Conservation (phyloP, 2,329 filamentous ascomycete genomes). For the Stenocarpella maydis region DNA sequence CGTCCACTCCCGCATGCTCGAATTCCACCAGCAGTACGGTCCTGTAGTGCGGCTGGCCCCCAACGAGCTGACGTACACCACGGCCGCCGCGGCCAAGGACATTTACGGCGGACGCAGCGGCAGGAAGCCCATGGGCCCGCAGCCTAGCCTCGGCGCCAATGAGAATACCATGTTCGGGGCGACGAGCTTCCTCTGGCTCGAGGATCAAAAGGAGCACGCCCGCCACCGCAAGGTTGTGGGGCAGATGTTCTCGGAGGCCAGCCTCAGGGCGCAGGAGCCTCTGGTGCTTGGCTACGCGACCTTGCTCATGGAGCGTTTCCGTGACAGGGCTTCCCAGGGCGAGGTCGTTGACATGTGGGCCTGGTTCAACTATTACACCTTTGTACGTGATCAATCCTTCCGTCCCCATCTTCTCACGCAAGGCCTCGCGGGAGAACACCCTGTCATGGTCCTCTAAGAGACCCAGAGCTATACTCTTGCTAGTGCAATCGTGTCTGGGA, state of each 20-base stretch:
- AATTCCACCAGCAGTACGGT: constrained; percentile 33
- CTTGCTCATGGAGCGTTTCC: constrained; percentile 37
- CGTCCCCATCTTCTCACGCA: neutral
- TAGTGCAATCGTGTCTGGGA: too few relatives aligned
- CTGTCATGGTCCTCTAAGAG: too few relatives aligned
- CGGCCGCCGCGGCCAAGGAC: constrained; percentile 28
- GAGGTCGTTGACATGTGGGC: constrained; percentile 38
- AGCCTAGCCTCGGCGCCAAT: constrained; percentile 31
- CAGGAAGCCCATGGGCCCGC: constrained; percentile 33
- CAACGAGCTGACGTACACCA: constrained; percentile 33
- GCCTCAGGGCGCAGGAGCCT: constrained; percentile 40
- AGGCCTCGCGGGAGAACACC: too few relatives aligned
- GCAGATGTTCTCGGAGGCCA: constrained; percentile 42
- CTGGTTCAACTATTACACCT: constrained; percentile 42
- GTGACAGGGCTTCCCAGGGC: constrained; percentile 34
- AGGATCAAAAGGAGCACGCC: constrained; percentile 34
- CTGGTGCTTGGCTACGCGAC: constrained; percentile 37
- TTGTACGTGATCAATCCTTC: constrained; percentile 14
- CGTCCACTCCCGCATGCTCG: constrained; percentile 33
- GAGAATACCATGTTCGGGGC: constrained; percentile 37
- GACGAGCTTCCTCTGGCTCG: constrained; percentile 34
- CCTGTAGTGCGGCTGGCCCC: constrained; percentile 36
- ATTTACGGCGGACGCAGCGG: constrained; percentile 34
- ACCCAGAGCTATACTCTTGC: fast-evolving
- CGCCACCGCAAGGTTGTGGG: constrained; percentile 39